A percentile compares a stretch with the other conserved stretches of the same genome.
These are phyloP conservation scores for Paragyromitra xinjiangensis DNA, from an alignment of 495 filamentous ascomycete species.

Conservation along the genomic window DNA sequence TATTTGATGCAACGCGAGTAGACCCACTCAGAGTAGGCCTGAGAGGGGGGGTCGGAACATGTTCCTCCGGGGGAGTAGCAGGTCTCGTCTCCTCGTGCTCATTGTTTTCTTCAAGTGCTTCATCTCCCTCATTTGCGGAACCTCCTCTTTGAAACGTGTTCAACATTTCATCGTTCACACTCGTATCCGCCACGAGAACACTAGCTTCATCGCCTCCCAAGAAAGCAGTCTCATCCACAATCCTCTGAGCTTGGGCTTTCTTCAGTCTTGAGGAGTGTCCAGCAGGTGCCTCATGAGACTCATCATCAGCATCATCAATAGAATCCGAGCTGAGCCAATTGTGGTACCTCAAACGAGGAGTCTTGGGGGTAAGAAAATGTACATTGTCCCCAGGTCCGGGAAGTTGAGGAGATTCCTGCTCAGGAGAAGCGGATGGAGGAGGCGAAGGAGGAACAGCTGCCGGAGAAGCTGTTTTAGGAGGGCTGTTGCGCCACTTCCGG, in stretches of 20 bases:
- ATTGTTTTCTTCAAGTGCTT: neutral
- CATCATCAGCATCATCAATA: conserved; percentile 33
- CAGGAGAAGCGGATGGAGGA: conserved; percentile 5
- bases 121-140: neutral
- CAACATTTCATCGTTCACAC: conserved; percentile 21
- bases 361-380: conserved; percentile 5
- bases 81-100: conserved; percentile 7
- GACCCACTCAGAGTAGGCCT: neutral
- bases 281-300: neutral
- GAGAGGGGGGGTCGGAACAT: neutral
- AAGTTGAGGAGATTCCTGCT: conserved; percentile 6
- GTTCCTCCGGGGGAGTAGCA: neutral
- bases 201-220: conserved; percentile 46
- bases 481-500: conserved; percentile 11
- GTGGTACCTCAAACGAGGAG: conserved; percentile 12
- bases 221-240: conserved; percentile 44
- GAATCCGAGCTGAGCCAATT: conserved; percentile 49
- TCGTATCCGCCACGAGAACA: conserved; percentile 2
- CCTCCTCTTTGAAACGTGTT: neutral
- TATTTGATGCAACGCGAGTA: neutral
- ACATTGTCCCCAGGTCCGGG: neutral
- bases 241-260: conserved; percentile 25
- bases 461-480: neutral
- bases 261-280: conserved; percentile 12
- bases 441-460: neutral